These are phyloP conservation scores for Atkinsonella hypoxylon DNA, from an alignment of 2,329 filamentous ascomycete species.

Conservation along the genomic window DNA sequence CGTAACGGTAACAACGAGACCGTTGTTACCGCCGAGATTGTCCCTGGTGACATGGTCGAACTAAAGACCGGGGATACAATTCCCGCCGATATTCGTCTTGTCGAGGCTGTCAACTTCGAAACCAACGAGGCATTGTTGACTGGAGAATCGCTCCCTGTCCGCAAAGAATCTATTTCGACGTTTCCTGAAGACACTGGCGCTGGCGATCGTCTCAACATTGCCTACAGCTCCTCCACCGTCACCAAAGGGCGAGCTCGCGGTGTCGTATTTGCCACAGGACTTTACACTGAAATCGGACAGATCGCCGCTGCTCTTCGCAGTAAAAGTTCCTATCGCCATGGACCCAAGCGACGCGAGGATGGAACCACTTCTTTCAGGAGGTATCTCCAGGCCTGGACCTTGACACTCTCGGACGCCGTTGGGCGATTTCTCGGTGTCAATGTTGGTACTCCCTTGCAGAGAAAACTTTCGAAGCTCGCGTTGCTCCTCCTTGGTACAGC, in stretches of 20 bases:
- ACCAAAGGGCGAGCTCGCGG: constrained; percentile 48
- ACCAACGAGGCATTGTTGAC: constrained; percentile 56
- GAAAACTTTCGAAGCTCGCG: constrained; percentile 57
- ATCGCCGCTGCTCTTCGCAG: constrained; percentile 39
- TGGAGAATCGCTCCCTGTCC: constrained; percentile 50
- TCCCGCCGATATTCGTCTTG: constrained; percentile 44
- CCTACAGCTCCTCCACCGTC: constrained; percentile 50
- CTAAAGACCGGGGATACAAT: constrained; percentile 47
- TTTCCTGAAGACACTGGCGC: constrained; percentile 30
- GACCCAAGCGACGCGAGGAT: constrained; percentile 32
- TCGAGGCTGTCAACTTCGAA: constrained; percentile 53
- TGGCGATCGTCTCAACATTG: constrained; percentile 50
- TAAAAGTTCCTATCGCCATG: constrained; percentile 22
- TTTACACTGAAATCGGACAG: constrained; percentile 49
- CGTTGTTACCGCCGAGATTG: constrained; percentile 31
- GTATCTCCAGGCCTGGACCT: constrained; percentile 23
- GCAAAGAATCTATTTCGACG: constrained; percentile 35
- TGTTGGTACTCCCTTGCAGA: constrained; percentile 56
- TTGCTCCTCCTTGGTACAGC: constrained; percentile 53
- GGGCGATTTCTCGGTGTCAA: constrained; percentile 36
- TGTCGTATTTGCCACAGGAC: constrained; percentile 49
- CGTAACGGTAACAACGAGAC: constrained; percentile 28
- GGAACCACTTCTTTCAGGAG: constrained; percentile 19
- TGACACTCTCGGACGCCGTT: constrained; percentile 24
- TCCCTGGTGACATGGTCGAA: constrained; percentile 45